Conservation (phyloP, 2,329 filamentous ascomycete species). For the Rhynchosporium secalis region DNA sequence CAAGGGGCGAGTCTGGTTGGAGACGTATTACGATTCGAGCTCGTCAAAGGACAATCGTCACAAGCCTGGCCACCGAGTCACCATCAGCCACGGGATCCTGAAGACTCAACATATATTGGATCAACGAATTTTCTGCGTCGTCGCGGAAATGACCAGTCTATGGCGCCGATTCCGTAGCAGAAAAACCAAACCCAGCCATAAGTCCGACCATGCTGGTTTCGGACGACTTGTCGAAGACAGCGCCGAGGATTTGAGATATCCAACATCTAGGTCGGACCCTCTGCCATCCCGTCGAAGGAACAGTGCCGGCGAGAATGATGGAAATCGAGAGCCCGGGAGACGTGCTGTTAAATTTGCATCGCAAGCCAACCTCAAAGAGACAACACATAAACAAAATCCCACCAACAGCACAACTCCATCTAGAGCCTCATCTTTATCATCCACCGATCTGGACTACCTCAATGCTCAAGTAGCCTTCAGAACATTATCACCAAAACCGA, state of each 20-base stretch:
- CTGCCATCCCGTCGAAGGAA: neutral
- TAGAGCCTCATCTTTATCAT: neutral
- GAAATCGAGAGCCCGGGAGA: neutral
- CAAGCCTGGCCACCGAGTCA: no score
- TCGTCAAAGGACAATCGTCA: no score
- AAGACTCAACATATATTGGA: constrained; percentile 39
- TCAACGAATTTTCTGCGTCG: neutral
- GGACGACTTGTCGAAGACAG: neutral
- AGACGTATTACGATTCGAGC: no score
- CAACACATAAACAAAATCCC: neutral
- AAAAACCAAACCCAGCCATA: neutral
- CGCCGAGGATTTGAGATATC: neutral
- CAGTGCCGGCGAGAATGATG: neutral
- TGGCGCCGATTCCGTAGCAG: neutral
- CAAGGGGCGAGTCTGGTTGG: no score
- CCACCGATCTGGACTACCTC: constrained; percentile 6
- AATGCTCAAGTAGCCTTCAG: neutral
- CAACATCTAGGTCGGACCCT: neutral
- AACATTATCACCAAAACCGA: neutral
- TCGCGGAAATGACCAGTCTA: neutral
- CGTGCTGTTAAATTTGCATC: constrained; percentile 5
- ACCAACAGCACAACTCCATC: neutral
- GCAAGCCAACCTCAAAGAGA: neutral
- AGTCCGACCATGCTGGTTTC: neutral
- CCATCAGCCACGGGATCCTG: constrained; percentile 3